Evolutionary conservation across 345 rosid species (phyloP).

Genomic region (Lepidium didymum): DNA sequence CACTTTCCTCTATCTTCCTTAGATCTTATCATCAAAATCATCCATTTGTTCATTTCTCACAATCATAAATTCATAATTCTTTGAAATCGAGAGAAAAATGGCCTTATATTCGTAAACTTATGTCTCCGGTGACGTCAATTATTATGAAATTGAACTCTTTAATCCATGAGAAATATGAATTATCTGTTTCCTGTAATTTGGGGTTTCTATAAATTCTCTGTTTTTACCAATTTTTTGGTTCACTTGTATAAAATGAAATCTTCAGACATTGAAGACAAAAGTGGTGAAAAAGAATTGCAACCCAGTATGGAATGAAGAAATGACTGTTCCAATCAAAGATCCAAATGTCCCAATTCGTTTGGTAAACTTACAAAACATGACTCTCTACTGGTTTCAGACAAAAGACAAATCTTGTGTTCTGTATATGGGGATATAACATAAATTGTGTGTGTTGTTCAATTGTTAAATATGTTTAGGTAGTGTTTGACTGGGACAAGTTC

Average conservation of each 20-base stretch:
- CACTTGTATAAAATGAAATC: neutral
- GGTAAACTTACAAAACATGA: slow-evolving; percentile 22
- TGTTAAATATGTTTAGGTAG: slow-evolving; percentile 38
- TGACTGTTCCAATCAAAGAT: slow-evolving; percentile 58
- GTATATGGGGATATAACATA: neutral
- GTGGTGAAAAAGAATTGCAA: slow-evolving; percentile 64
- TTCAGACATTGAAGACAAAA: slow-evolving; percentile 69
- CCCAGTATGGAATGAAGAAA: slow-evolving; percentile 82
- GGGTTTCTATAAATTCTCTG: neutral
- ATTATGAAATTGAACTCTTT: neutral
- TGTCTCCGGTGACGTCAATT: neutral
- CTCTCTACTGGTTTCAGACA: neutral
- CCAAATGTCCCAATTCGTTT: slow-evolving; percentile 43
- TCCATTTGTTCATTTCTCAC: neutral
- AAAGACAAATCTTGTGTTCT: neutral
- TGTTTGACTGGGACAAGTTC: slow-evolving; percentile 72
- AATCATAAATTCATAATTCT: neutral
- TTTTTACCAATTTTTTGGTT: neutral
- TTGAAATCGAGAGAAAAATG: neutral
- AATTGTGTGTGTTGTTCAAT: neutral
- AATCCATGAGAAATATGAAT: neutral
- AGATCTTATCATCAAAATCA: neutral
- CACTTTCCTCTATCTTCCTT: neutral
- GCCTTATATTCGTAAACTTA: neutral
- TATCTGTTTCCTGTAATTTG: neutral